Conservation (phyloP, 176 grass and related monocot species). For the Microstegium vimineum region DNA sequence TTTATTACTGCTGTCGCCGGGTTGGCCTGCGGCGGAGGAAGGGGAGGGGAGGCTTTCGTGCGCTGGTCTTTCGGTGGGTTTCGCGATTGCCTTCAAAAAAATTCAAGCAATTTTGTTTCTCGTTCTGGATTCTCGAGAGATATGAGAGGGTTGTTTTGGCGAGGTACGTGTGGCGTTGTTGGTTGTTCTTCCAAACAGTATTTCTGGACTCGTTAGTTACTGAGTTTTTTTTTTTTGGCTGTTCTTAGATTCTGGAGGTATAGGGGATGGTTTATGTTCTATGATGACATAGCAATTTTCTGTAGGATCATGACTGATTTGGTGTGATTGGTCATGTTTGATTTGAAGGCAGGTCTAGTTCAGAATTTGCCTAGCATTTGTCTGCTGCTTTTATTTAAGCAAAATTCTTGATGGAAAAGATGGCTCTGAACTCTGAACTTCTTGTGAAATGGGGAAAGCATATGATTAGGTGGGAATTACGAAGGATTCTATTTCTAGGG, state of each 20-base stretch:
- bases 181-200: neutral
- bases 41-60: neutral
- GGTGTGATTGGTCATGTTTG: neutral
- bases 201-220: neutral
- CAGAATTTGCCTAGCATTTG: neutral
- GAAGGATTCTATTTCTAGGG: neutral
- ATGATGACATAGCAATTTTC: neutral
- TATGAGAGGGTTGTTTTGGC: neutral
- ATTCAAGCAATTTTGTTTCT: neutral
- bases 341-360: neutral
- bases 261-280: neutral
- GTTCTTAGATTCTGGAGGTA: neutral
- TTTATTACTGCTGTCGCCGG: constrained; percentile 7
- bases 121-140: neutral
- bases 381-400: neutral
- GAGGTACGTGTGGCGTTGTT: constrained; percentile 11
- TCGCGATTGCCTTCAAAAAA: neutral
- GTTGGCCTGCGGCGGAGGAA: neutral
- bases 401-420: neutral
- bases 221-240: neutral
- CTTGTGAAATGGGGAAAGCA: neutral
- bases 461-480: neutral
- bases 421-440: neutral
- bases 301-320: neutral
- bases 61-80: neutral